Percentiles rank a stretch among this genome's conserved stretches.
Evolutionary conservation across 768 basidiomycete genomes (phyloP).

Genomic region (Pisolithus tinctorius): DNA sequence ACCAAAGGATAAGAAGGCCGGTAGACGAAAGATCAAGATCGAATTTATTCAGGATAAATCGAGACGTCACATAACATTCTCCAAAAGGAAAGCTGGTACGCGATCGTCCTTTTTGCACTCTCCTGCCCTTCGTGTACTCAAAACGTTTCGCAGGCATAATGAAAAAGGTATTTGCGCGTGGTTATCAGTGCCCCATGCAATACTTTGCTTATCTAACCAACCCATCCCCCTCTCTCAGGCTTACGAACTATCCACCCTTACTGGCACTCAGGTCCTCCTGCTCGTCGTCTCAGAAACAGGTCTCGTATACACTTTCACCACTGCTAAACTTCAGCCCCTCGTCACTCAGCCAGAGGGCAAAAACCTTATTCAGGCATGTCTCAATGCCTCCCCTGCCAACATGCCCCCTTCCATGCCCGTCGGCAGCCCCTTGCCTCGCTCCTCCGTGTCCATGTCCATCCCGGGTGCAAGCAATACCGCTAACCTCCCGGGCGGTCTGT

Average conservation of each 20-base stretch:
- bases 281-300: conserved; percentile 98
- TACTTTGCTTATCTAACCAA: conserved; percentile 23
- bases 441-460: conserved; percentile 40
- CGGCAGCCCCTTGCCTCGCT: conserved; percentile 60
- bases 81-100: conserved; percentile 98
- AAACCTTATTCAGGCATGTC: conserved; percentile 96
- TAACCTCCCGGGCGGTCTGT: conserved; percentile 75
- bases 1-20: conserved; percentile 81
- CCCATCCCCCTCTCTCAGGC: conserved; percentile 48
- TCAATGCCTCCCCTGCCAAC: conserved; percentile 85
- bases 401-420: conserved; percentile 73
- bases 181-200: conserved; percentile 1
- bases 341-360: conserved; percentile 97
- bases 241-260: conserved; percentile 95
- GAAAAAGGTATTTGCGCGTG: conserved; percentile 74
- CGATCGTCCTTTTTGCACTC: conserved; percentile 28
- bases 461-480: conserved; percentile 42
- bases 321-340: conserved; percentile 95
- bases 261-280: conserved; percentile 93
- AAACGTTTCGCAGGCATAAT: conserved; percentile 82
- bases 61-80: conserved; percentile 99
- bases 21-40: conserved; percentile 98
- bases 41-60: conserved; percentile 99
- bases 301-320: conserved; percentile 99
- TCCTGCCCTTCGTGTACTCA: conserved; percentile 26